phyloP scores from a whole-genome alignment of 2,329 filamentous ascomycete genomes.

The Monosporascus cannonballus region DNA sequence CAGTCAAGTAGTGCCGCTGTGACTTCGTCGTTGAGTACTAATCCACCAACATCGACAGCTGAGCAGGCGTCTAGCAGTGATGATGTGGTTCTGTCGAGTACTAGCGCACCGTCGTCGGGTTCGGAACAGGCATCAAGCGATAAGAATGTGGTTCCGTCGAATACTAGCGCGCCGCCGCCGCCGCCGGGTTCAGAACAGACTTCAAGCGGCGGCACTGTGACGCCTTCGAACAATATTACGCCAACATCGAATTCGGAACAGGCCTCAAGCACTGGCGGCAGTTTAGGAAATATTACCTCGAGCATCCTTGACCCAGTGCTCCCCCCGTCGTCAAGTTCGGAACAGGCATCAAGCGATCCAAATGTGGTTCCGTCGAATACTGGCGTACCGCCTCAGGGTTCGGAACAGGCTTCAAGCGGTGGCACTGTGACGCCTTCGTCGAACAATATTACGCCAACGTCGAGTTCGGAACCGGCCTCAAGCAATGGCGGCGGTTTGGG shows the following conservation, averaged over 20 bases:
- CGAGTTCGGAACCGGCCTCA: background rate
- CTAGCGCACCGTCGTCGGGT: background rate
- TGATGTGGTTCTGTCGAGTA: background rate
- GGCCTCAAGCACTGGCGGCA: background rate
- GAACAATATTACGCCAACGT: too few species aligned
- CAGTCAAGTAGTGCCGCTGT: background rate
- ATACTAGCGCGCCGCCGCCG: background rate
- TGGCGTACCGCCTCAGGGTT: too few species aligned
- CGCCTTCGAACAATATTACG: background rate
- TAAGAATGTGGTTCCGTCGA: background rate
- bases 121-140: background rate
- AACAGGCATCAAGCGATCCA: background rate
- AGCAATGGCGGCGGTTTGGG: conserved; percentile 6
- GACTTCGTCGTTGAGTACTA: background rate
- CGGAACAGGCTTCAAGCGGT: too few species aligned
- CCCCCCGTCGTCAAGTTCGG: background rate
- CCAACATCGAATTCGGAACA: background rate
- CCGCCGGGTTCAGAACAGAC: background rate
- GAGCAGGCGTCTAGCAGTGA: background rate
- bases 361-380: too few species aligned
- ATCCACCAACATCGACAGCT: too few species aligned
- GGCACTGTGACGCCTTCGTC: too few species aligned
- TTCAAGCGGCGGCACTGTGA: too few species aligned
- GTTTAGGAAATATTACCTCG: conserved; percentile 14
- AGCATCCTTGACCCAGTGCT: background rate